Conservation (phyloP, 1,284 basidiomycete species). For the Ganoderma meredithae region DNA sequence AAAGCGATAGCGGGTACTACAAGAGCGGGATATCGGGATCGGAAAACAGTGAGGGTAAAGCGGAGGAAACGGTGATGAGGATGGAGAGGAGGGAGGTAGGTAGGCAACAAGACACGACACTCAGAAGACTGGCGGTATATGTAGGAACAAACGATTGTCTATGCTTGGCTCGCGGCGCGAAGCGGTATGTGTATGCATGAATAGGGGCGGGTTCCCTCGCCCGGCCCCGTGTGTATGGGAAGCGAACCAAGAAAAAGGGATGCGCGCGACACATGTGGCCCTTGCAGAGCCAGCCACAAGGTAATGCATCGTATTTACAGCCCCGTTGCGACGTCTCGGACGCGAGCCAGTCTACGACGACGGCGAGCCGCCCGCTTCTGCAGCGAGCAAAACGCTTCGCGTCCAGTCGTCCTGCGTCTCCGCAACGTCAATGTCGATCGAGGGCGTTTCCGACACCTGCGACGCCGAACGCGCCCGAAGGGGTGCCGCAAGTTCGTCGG, state of each 20-base stretch:
- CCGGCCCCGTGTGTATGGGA: conserved; percentile 13
- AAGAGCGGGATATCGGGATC: not conserved
- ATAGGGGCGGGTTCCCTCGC: conserved; percentile 16
- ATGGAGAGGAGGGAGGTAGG: conserved; percentile 12
- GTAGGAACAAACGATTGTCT: conserved; percentile 26
- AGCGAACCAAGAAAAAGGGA: conserved; percentile 21
- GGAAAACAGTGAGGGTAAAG: conserved; percentile 8
- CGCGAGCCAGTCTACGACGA: conserved; percentile 9
- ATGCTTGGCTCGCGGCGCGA: conserved; percentile 17
- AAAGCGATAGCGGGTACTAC: not conserved
- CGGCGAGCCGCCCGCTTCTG: conserved; percentile 42
- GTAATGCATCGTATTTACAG: conserved; percentile 14
- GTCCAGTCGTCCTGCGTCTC: conserved; percentile 62
- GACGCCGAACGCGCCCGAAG: conserved; percentile 29
- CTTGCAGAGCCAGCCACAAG: conserved; percentile 31
- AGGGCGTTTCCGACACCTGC: conserved; percentile 38
- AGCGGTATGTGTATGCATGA: not conserved
- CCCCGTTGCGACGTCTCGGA: conserved; percentile 12
- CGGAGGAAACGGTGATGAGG: conserved; percentile 6
- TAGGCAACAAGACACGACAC: conserved; percentile 28
- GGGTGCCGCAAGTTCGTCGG: conserved; percentile 24
- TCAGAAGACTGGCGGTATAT: conserved; percentile 14
- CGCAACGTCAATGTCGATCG: conserved; percentile 41
- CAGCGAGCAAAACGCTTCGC: conserved; percentile 62
- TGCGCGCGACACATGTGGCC: conserved; percentile 12